A percentile compares a stretch with the other conserved stretches of the same genome.
These are phyloP conservation scores for Aspergillus haitiensis DNA, from an alignment of 495 filamentous ascomycete species.

Conservation along the genomic window DNA sequence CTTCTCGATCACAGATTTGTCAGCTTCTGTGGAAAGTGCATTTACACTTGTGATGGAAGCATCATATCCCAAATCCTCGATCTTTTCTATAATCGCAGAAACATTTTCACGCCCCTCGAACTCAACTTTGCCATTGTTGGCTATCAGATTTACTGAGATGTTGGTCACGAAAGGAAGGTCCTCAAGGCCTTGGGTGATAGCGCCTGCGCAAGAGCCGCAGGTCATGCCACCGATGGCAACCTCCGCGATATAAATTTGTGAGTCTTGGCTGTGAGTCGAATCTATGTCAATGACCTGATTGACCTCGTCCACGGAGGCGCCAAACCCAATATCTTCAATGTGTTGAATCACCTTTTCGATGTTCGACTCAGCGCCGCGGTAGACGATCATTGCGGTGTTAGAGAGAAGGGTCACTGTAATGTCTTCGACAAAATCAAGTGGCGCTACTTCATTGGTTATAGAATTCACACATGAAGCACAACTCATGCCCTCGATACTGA, in stretches of 20 bases:
- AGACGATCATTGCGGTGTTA: constrained; percentile 54
- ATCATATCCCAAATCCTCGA: constrained; percentile 83
- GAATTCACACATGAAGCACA: constrained; percentile 61
- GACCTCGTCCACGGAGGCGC: constrained; percentile 50
- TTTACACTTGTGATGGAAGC: constrained; percentile 53
- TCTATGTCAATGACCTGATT: constrained; percentile 22
- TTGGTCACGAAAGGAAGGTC: constrained; percentile 61
- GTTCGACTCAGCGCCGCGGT: constrained; percentile 43
- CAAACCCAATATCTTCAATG: constrained; percentile 59
- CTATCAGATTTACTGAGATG: constrained; percentile 67
- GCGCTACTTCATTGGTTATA: constrained; percentile 51
- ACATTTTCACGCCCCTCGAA: constrained; percentile 56
- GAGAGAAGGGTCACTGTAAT: constrained; percentile 60
- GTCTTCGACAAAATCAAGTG: constrained; percentile 52
- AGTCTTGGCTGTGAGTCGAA: constrained; percentile 22
- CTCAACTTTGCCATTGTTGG: constrained; percentile 67
- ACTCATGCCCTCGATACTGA: constrained; percentile 65
- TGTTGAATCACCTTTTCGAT: constrained; percentile 44
- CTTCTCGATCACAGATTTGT: constrained; percentile 25
- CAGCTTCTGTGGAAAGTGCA: constrained; percentile 21
- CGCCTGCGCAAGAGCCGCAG: constrained; percentile 70
- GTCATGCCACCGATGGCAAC: constrained; percentile 83
- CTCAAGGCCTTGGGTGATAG: constrained; percentile 63
- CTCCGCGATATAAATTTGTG: constrained; percentile 49
- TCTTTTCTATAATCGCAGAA: constrained; percentile 61